These are phyloP conservation scores for Aureobasidium sp. DNA, from an alignment of 2,329 filamentous ascomycete genomes.

Conservation along the genomic window DNA sequence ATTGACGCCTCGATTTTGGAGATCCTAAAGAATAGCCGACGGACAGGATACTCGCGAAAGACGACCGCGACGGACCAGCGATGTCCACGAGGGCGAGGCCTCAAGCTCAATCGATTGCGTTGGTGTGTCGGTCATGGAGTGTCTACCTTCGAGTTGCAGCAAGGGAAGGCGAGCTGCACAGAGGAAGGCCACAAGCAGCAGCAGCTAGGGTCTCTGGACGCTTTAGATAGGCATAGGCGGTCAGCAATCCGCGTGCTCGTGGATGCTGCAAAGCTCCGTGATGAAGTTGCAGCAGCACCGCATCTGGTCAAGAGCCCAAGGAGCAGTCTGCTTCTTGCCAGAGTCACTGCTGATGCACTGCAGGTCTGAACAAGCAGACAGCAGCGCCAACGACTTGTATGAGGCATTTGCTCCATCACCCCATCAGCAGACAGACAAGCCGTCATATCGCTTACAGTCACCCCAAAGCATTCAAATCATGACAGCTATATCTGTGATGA, in stretches of 20 bases:
- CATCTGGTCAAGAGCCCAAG: background rate
- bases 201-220: too few relatives aligned
- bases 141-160: background rate
- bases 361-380: background rate
- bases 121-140: background rate
- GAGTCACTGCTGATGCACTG: background rate
- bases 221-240: too few relatives aligned
- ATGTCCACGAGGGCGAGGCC: background rate
- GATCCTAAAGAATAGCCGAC: background rate
- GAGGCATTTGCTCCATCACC: background rate
- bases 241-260: background rate
- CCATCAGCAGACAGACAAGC: background rate
- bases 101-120: background rate
- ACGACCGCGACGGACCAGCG: too few relatives aligned
- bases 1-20: background rate
- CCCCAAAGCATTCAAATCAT: background rate
- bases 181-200: background rate
- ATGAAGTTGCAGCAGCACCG: background rate
- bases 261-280: background rate
- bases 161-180: background rate
- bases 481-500: background rate
- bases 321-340: background rate
- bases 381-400: background rate
- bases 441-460: background rate
- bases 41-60: too few relatives aligned